phyloP scores from a whole-genome alignment of 768 basidiomycete genomes.

The Mycena vitilis region DNA sequence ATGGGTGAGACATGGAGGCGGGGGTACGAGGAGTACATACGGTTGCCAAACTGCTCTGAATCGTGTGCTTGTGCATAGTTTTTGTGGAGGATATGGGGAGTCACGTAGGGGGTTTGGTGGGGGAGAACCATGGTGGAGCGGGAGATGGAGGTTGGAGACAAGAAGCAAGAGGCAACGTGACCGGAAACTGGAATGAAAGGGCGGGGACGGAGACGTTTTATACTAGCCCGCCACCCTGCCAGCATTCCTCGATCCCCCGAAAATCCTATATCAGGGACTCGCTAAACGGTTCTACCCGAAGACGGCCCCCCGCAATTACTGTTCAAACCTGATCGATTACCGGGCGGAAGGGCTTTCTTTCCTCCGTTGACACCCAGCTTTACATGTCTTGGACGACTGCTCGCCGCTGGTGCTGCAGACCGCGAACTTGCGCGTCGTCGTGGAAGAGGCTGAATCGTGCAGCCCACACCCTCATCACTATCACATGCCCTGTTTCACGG shows the following conservation, averaged over 20 bases:
- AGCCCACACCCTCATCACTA: background rate
- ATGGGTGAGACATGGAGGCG: conserved; percentile 26
- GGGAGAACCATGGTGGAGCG: conserved; percentile 68
- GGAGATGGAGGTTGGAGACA: conserved; percentile 31
- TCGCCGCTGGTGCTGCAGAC: conserved; percentile 14
- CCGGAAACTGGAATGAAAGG: conserved; percentile 5
- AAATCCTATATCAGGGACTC: conserved; percentile 35
- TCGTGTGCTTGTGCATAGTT: conserved; percentile 83
- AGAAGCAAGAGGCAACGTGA: conserved; percentile 1
- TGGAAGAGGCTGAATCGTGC: conserved; percentile 4
- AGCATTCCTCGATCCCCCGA: conserved; percentile 54
- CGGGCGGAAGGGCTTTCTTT: background rate
- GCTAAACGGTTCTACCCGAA: conserved; percentile 36
- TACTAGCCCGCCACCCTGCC: conserved; percentile 38
- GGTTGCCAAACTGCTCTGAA: conserved; percentile 66
- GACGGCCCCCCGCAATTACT: conserved; percentile 18
- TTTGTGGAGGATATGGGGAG: conserved; percentile 90
- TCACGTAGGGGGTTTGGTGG: conserved; percentile 85
- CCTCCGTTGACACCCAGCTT: too few species aligned
- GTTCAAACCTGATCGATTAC: conserved; percentile 15
- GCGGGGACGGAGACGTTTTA: conserved; percentile 40
- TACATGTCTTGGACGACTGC: conserved; percentile 8
- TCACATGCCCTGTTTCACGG: background rate
- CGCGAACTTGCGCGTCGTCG: conserved; percentile 9
- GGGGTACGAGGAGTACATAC: conserved; percentile 53